Evolutionary conservation across 768 basidiomycete species (phyloP).

Genomic region (Pleurotus giganteus): DNA sequence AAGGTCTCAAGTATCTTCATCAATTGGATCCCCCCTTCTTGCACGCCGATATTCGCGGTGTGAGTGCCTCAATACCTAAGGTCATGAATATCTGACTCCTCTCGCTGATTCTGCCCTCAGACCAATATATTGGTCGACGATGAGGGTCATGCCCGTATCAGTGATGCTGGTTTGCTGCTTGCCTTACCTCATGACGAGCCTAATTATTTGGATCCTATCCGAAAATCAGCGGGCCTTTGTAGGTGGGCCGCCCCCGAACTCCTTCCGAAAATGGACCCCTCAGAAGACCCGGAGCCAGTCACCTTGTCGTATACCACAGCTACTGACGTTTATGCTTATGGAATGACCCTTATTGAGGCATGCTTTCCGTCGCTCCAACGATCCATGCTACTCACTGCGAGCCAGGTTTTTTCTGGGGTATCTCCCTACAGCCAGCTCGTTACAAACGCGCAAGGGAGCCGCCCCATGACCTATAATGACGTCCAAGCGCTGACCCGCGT

Average conservation of each 20-base stretch:
- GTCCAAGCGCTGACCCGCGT: conserved; percentile 20
- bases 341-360: conserved; percentile 28
- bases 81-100: not conserved
- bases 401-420: conserved; percentile 18
- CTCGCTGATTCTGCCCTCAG: conserved; percentile 11
- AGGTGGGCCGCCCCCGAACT: conserved; percentile 33
- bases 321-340: conserved; percentile 26
- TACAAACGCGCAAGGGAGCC: not conserved
- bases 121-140: conserved; percentile 27
- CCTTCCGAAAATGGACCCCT: conserved; percentile 15
- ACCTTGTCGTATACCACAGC: conserved; percentile 6
- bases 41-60: conserved; percentile 27
- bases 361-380: not conserved
- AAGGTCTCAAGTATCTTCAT: conserved; percentile 25
- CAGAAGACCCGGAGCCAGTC: not conserved
- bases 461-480: conserved; percentile 13
- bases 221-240: conserved; percentile 18
- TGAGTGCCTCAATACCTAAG: conserved; percentile 1
- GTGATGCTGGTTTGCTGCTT: conserved; percentile 26
- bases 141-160: conserved; percentile 19
- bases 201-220: conserved; percentile 18
- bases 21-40: conserved; percentile 13
- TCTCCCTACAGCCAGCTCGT: conserved; percentile 16
- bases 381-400: not conserved
- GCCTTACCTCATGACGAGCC: conserved; percentile 20